Conservation (phyloP, 257 asterid species). For the Prunella vulgaris region DNA sequence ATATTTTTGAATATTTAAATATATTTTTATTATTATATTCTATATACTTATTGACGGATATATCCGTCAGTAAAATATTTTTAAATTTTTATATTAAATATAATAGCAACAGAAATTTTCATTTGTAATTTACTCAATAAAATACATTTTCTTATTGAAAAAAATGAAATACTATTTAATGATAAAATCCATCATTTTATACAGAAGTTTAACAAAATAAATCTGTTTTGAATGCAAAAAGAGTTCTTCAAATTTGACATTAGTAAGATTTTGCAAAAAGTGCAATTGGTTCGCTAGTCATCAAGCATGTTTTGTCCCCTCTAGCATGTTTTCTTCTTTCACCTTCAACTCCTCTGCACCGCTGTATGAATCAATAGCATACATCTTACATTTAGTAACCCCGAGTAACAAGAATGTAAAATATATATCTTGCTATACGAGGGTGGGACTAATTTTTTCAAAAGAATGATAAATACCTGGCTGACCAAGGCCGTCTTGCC, state of each 20-base stretch:
- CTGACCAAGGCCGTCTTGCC: slow-evolving; percentile 99
- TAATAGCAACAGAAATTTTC: too few relatives aligned
- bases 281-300: slow-evolving; percentile 86
- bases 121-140: too few relatives aligned
- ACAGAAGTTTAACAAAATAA: too few relatives aligned
- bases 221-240: neutral
- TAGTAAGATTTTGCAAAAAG: slow-evolving; percentile 91
- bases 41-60: too few relatives aligned
- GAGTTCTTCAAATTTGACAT: neutral
- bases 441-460: neutral
- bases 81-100: too few relatives aligned
- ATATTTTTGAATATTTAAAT: too few relatives aligned
- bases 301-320: slow-evolving; percentile 75
- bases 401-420: neutral
- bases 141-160: too few relatives aligned
- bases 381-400: neutral
- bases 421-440: neutral
- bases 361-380: slow-evolving; percentile 31
- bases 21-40: too few relatives aligned
- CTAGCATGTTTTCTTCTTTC: slow-evolving; percentile 91
- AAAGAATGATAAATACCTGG: slow-evolving; percentile 47
- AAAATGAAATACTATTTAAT: too few relatives aligned
- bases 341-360: slow-evolving; percentile 74
- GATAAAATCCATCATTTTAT: too few relatives aligned
- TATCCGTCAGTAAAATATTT: too few relatives aligned